Percentiles rank a stretch among this genome's conserved stretches.
Conservation (phyloP, 441 rosid genomes). For the Kokia cookei region DNA sequence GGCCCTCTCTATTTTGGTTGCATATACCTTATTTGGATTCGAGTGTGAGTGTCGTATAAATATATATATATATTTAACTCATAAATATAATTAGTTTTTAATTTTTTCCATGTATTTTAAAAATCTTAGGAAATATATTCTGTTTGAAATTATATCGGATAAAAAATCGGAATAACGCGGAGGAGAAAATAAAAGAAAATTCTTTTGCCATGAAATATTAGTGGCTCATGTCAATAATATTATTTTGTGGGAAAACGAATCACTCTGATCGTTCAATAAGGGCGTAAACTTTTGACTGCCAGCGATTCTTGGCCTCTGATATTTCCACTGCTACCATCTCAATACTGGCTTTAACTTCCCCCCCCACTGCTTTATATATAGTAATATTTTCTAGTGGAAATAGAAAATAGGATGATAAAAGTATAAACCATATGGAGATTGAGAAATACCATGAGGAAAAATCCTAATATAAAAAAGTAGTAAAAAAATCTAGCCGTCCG, state of each 20-base stretch:
- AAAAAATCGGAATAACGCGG: background rate
- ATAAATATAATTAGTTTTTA: no score
- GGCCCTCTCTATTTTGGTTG: background rate
- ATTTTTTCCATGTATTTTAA: no score
- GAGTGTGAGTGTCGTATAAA: background rate
- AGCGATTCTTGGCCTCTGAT: background rate
- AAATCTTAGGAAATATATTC: no score
- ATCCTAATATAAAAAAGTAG: background rate
- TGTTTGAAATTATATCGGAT: background rate
- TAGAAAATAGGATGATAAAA: background rate
- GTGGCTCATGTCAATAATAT: background rate
- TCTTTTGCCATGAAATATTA: background rate
- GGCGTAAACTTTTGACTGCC: constrained; percentile 15
- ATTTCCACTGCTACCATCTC: background rate
- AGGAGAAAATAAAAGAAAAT: background rate
- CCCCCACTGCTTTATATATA: background rate
- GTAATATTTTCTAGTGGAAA: background rate
- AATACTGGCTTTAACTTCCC: background rate
- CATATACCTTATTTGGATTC: background rate
- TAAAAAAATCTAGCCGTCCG: background rate
- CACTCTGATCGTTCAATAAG: background rate
- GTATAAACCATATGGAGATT: background rate
- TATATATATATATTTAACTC: no score
- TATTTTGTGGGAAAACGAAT: constrained; percentile 1
- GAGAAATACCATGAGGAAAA: background rate